These are phyloP conservation scores for Podaxis sp. DNA, from an alignment of 768 basidiomycete species.

Conservation along the genomic window DNA sequence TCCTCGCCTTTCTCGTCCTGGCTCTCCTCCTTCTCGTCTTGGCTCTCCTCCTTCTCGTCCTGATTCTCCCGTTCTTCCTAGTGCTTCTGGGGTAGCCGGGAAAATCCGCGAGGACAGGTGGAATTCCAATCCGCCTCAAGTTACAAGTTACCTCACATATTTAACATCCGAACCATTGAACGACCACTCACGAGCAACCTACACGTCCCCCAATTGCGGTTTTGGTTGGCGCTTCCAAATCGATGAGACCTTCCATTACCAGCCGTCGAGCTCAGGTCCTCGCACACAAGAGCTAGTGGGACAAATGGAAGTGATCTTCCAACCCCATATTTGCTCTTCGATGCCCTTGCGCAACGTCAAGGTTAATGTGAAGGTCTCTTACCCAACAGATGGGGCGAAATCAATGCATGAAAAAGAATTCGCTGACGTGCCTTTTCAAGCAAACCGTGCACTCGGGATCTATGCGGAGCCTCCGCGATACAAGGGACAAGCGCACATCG, in stretches of 20 bases:
- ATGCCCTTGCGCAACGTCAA: neutral
- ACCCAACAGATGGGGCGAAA: neutral
- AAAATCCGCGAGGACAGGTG: constrained; percentile 8
- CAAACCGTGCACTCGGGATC: neutral
- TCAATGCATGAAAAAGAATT: neutral
- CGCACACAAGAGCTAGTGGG: constrained; percentile 7
- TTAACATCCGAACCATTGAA: neutral
- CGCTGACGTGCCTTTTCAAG: neutral
- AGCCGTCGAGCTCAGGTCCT: neutral
- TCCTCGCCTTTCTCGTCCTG: too few relatives aligned
- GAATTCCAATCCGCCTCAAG: neutral
- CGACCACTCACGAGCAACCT: neutral
- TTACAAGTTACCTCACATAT: constrained; percentile 2
- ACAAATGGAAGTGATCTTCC: neutral
- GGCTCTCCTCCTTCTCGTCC: too few relatives aligned
- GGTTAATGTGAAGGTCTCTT: constrained; percentile 4
- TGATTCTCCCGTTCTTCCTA: too few relatives aligned
- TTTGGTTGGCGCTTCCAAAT: constrained; percentile 10
- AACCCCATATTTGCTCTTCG: neutral
- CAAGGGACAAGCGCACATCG: neutral
- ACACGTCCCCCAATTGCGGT: neutral
- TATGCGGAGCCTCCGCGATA: constrained; percentile 4
- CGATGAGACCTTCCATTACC: neutral
- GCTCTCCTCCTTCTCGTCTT: too few relatives aligned
- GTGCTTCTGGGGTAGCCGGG: too few relatives aligned